Conservation (phyloP, 2,329 filamentous ascomycete species). For the Rugonectria rugulosa region DNA sequence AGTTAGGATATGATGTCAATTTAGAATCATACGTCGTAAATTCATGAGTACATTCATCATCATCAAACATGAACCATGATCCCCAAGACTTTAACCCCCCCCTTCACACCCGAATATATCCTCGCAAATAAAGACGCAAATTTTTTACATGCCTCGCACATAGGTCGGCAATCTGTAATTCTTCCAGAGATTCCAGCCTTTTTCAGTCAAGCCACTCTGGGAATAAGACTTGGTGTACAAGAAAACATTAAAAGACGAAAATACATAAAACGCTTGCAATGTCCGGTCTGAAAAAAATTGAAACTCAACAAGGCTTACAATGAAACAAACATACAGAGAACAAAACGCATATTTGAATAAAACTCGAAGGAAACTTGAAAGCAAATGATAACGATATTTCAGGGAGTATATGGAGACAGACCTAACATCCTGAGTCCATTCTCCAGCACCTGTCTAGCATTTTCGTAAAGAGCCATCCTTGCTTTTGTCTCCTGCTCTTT, state of each 20-base stretch:
- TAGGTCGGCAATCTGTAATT: background rate
- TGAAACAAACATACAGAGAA: background rate
- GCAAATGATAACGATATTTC: background rate
- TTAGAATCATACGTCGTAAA: too few relatives aligned
- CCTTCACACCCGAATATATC: too few relatives aligned
- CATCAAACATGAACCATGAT: background rate
- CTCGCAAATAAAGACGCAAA: too few relatives aligned
- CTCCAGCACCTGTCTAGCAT: constrained; percentile 37
- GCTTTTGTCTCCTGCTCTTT: constrained; percentile 62
- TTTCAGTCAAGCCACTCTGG: background rate
- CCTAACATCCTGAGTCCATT: constrained; percentile 51
- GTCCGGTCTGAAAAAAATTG: background rate
- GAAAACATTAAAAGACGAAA: background rate
- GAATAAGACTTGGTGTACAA: background rate
- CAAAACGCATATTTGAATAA: background rate
- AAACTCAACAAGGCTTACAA: background rate
- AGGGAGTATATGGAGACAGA: constrained; percentile 24
- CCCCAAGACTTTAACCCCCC: too few relatives aligned
- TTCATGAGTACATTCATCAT: background rate
- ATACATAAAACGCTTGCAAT: background rate
- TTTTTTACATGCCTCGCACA: background rate
- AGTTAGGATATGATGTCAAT: too few relatives aligned
- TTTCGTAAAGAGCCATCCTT: constrained; percentile 65
- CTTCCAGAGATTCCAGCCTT: constrained; percentile 2
- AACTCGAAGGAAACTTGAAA: background rate